Evolutionary conservation across 2,329 filamentous ascomycete genomes (phyloP), one percentile per base, ranked within the genome.

Genomic region (Colletotrichum eleusines): DNA sequence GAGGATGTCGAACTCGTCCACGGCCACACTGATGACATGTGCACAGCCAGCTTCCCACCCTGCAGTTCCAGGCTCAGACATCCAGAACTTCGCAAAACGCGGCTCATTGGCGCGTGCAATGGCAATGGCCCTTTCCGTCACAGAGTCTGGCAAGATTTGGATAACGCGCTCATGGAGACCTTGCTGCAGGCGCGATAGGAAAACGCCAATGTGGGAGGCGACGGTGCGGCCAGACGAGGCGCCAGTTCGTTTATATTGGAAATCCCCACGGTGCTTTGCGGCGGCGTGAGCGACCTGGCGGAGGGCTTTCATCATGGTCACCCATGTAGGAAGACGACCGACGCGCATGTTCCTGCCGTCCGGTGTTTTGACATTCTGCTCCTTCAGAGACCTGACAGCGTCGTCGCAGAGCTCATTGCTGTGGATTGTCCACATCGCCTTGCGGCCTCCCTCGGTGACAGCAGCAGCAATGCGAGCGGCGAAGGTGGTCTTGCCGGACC

Each of bases 341-440:
- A 67, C 50, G 8, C 58, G 28, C 5, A 40, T 31, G 5, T 9
- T 9, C 23, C 16, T 51, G 3, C 48, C 48, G 26, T 18, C n/a
- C 12, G 31, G 20, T 16, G 8, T 55, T 11, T 62, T 28, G 18
- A 40, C 64, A 16, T 40, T 54, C 20, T 48, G 33, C 8, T 63
- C 38, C 57, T 67, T 53, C 20, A 67, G 31, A 3, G 28, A 44
- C 0, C 23, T 28, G 31, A 67, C 38, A 8, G 65, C 65, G 28
- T 68, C 58, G 40, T 68, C 50, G 50, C 65, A 63, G 8, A 67
- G 38, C 11, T 54, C 65, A 58, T 67, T 67, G 58, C 58, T 67
- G 18, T 63, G 58, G 3, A 63, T 50, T 5, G 58, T 67, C 65
- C 65, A 67, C 0, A 66, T 44, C 20, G 46, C 64, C 26, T 40